Percentiles rank a stretch among this genome's conserved stretches.
Conservation (phyloP, 2,329 filamentous ascomycete species). For the Daldinia sp. region DNA sequence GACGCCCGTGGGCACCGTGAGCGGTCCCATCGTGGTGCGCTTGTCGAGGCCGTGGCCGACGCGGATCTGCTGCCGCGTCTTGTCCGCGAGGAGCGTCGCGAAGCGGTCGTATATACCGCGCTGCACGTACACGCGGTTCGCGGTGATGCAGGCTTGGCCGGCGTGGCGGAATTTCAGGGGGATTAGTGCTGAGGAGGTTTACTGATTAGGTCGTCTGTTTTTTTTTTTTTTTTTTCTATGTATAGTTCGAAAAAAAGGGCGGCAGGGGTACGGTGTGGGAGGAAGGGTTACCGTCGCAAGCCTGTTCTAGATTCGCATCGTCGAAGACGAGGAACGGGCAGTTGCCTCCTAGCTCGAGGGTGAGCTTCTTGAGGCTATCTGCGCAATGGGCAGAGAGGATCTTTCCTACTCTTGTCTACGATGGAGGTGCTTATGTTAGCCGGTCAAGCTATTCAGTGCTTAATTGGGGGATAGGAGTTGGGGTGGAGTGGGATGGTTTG, state of each 20-base stretch:
- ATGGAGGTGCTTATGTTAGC: constrained; percentile 20
- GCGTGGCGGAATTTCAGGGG: constrained; percentile 63
- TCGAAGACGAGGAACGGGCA: constrained; percentile 75
- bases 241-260: not conserved
- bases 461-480: not conserved
- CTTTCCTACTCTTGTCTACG: constrained; percentile 74
- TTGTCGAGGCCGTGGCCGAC: constrained; percentile 71
- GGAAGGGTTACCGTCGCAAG: constrained; percentile 59
- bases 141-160: constrained; percentile 74
- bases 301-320: constrained; percentile 74
- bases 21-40: constrained; percentile 70
- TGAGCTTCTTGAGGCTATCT: constrained; percentile 73
- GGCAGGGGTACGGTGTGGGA: too few relatives aligned
- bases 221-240: not conserved
- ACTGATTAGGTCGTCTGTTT: not conserved
- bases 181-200: constrained; percentile 46
- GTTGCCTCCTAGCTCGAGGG: constrained; percentile 80
- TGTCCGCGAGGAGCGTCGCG: constrained; percentile 64
- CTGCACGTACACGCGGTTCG: constrained; percentile 75
- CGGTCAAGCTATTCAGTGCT: not conserved
- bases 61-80: constrained; percentile 64
- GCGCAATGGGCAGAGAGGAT: constrained; percentile 74
- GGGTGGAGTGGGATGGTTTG: too few relatives aligned
- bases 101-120: constrained; percentile 72
- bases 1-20: constrained; percentile 67